phyloP scores from a whole-genome alignment of 2,329 filamentous ascomycete species.

The Amesomyces nigricolor region DNA sequence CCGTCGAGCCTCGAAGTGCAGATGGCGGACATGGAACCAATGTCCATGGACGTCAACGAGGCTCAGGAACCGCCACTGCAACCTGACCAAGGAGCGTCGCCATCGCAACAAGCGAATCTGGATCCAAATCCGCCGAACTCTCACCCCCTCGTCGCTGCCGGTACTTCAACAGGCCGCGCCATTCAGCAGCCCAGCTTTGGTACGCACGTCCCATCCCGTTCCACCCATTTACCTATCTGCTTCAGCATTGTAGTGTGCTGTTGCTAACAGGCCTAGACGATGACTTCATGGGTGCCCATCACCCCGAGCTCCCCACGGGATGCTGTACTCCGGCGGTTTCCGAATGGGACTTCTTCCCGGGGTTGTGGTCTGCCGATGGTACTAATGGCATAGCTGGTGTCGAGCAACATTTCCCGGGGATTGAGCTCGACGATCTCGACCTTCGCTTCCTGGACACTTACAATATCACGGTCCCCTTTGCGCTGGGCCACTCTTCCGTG shows the following conservation, averaged over 20 bases:
- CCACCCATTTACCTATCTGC: neutral
- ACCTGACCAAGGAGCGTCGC: neutral
- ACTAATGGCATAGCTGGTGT: neutral
- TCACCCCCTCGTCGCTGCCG: neutral
- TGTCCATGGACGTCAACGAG: neutral
- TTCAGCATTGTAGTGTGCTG: too few relatives aligned
- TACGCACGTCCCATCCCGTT: neutral
- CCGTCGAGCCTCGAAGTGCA: neutral
- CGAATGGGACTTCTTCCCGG: slow-evolving; percentile 7
- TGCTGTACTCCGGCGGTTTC: slow-evolving; percentile 4
- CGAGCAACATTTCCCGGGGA: neutral
- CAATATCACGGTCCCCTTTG: neutral
- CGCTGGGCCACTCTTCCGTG: neutral
- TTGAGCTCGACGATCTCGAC: slow-evolving; percentile 4
- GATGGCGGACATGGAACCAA: neutral
- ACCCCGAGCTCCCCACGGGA: neutral
- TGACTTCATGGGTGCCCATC: neutral
- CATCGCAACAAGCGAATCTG: too few relatives aligned
- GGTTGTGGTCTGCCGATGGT: neutral
- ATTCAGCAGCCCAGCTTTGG: neutral
- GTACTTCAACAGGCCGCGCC: neutral
- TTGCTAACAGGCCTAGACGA: neutral
- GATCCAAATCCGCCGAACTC: neutral
- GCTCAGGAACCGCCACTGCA: neutral
- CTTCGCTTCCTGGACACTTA: neutral